phyloP scores from a whole-genome alignment of 176 grass and related monocot species.

The Carex cristatella region DNA sequence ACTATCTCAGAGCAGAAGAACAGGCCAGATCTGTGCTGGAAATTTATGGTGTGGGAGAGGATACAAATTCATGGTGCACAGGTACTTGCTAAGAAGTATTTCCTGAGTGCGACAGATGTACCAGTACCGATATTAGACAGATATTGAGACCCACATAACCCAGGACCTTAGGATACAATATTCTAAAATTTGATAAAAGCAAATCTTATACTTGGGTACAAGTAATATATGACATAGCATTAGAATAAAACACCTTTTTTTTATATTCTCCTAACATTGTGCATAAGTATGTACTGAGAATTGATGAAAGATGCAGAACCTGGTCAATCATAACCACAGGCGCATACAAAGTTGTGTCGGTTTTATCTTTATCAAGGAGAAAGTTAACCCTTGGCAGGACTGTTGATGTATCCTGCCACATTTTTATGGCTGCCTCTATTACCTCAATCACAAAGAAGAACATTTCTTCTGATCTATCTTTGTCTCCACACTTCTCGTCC shows the following conservation, averaged over 20 bases:
- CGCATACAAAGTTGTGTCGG: slow-evolving; percentile 49
- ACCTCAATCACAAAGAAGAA: slow-evolving; percentile 65
- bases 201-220: not conserved
- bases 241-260: not conserved
- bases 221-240: not conserved
- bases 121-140: not conserved
- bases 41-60: not conserved
- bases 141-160: too few relatives aligned
- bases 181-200: not conserved
- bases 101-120: not conserved
- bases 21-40: not conserved
- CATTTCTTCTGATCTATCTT: slow-evolving; percentile 32
- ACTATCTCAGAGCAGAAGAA: not conserved
- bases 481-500: slow-evolving; percentile 53
- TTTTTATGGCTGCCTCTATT: slow-evolving; percentile 68
- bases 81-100: not conserved
- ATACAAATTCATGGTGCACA: not conserved
- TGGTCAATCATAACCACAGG: slow-evolving; percentile 86
- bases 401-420: slow-evolving; percentile 81
- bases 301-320: slow-evolving; percentile 36
- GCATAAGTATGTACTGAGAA: not conserved
- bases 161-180: not conserved
- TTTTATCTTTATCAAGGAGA: slow-evolving; percentile 83
- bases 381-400: slow-evolving; percentile 67
- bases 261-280: not conserved